A percentile compares a stretch with the other conserved stretches of the same genome.
Evolutionary conservation across 2,329 filamentous ascomycete genomes (phyloP).

Genomic region (Hyphodiscus sp.): DNA sequence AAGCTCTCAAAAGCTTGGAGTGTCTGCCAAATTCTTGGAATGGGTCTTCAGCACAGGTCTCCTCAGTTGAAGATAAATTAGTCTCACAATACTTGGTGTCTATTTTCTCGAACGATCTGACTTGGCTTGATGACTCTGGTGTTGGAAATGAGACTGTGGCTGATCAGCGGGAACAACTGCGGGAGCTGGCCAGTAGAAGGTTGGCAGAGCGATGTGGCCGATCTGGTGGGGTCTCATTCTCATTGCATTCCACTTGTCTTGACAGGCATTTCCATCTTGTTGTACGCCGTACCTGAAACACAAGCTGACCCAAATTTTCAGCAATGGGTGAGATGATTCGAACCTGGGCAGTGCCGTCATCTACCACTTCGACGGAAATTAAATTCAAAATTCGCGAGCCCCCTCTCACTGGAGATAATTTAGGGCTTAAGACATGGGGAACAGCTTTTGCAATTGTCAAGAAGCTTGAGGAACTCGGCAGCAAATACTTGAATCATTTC

Average conservation of each 20-base stretch:
- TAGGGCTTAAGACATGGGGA: slow-evolving; percentile 94
- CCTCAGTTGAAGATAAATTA: slow-evolving; percentile 37
- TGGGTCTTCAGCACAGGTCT: slow-evolving; percentile 29
- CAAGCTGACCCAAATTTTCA: slow-evolving; percentile 13
- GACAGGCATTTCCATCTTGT: not conserved
- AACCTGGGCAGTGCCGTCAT: slow-evolving; percentile 49
- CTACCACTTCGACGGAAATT: slow-evolving; percentile 37
- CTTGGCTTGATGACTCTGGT: slow-evolving; percentile 50
- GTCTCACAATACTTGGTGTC: slow-evolving; percentile 61
- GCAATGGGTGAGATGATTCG: slow-evolving; percentile 59
- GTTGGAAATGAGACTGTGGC: slow-evolving; percentile 7
- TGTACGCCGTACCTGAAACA: not conserved
- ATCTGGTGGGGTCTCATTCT: slow-evolving; percentile 41
- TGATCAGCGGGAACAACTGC: slow-evolving; percentile 60
- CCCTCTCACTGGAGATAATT: slow-evolving; percentile 75
- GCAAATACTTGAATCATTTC: slow-evolving; percentile 22
- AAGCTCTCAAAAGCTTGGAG: slow-evolving; percentile 59
- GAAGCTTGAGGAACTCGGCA: slow-evolving; percentile 48
- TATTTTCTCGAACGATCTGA: slow-evolving; percentile 60
- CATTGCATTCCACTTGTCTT: not conserved
- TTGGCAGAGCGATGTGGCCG: slow-evolving; percentile 83
- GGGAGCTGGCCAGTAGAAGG: slow-evolving; percentile 72
- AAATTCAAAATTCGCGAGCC: slow-evolving; percentile 77
- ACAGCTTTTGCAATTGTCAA: slow-evolving; percentile 81
- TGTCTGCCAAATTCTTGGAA: slow-evolving; percentile 65